Evolutionary conservation across 345 rosid species (phyloP), one percentile per base, ranked within the genome.

Genomic region (Acer campestre): DNA sequence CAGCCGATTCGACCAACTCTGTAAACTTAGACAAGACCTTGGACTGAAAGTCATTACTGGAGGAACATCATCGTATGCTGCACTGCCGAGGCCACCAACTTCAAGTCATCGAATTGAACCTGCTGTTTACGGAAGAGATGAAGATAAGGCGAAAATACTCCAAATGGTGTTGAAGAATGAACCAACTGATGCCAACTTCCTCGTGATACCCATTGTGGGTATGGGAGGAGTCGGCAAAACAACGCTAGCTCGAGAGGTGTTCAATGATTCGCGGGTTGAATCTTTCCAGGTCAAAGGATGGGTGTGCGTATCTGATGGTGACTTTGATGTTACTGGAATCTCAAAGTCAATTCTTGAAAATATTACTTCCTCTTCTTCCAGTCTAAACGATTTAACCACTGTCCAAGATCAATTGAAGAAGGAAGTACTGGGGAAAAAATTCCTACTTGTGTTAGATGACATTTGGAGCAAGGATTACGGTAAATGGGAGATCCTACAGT

Each of bases 221-320:
- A 49, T 64, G 70, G 63, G 49, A 10, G 70, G 62, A 0, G 35
- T 64, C 6, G 77, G 77, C 1, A 49, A 64, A 51, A 75, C 77
- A 18, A 74, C 46, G 0, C 68, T 74, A 2, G 77, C 77, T 62
- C 44, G 51, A 0, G 29, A 10, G 14, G 51, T 20, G 11, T 38
- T 1, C 17, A 71, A n/a, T 38, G 38, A 38, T 13, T 1, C 17
- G 0, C 3, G 12, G 1, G 8, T 40, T 29, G 3, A 13, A 20
- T 11, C 27, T 58, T 73, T 61, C 17, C 2, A 73, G 2, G 12
- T 22, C 0, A 61, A 10, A 0, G 67, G 56, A n/a, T 73, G 76
- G 67, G 76, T 73, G 1, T 40, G 67, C 23, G 67, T 61, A 29
- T 71, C 75, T 58, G 3, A 56, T 71, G 27, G 25, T n/a, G 12